A percentile compares a stretch with the other conserved stretches of the same genome.
Evolutionary conservation across 139 green algal species (phyloP).

Genomic region (Diplosphaera chodatii): DNA sequence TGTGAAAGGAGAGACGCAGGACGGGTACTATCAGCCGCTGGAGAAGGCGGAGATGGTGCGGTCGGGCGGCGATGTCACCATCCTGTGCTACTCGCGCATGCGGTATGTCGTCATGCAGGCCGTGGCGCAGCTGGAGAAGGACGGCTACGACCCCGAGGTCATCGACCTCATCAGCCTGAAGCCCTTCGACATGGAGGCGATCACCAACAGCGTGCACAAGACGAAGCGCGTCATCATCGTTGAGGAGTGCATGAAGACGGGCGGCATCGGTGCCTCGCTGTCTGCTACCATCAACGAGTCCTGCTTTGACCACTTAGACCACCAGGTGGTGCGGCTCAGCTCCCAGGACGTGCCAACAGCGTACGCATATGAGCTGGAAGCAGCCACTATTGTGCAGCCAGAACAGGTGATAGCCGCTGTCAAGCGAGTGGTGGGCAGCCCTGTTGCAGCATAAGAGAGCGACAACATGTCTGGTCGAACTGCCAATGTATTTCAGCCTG

Average conservation of each 20-base stretch:
- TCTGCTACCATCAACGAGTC: conserved; percentile 91
- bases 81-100: conserved; percentile 96
- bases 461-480: no score
- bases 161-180: conserved; percentile 96
- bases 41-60: conserved; percentile 78
- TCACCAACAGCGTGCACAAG: conserved; percentile 81
- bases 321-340: conserved; percentile 75
- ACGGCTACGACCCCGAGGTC: conserved; percentile 87
- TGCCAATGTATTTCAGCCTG: no score
- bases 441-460: background rate
- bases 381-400: conserved; percentile 89
- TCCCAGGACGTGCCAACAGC: conserved; percentile 91
- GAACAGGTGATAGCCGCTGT: conserved; percentile 12
- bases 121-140: conserved; percentile 50
- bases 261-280: conserved; percentile 88
- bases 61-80: conserved; percentile 78
- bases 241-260: conserved; percentile 97
- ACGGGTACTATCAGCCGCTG: conserved; percentile 65
- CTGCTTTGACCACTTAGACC: conserved; percentile 89
- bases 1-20: conserved; percentile 65
- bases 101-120: conserved; percentile 85
- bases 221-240: conserved; percentile 86
- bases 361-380: conserved; percentile 90
- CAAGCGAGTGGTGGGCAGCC: background rate
- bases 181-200: conserved; percentile 95